phyloP scores from a whole-genome alignment of 2,329 filamentous ascomycete genomes.

The Plenodomus lindquistii region DNA sequence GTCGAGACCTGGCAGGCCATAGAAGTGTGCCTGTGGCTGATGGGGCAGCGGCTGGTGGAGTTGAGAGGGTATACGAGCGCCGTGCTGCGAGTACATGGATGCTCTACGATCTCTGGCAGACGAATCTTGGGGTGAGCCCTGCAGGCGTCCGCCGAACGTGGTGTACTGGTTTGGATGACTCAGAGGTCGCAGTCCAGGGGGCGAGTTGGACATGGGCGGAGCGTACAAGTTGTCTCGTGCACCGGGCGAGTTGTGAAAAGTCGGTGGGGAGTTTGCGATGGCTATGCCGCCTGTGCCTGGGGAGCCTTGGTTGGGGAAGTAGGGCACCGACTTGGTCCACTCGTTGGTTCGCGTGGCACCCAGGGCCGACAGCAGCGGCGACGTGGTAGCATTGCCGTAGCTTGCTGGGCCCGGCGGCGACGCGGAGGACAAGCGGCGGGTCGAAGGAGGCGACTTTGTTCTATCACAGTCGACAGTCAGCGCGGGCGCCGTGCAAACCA shows the following conservation, averaged over 20 bases:
- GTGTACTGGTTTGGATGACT: constrained; percentile 53
- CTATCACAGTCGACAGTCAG: constrained; percentile 22
- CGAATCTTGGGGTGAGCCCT: constrained; percentile 37
- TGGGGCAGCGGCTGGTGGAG: constrained; percentile 71
- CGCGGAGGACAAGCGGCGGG: constrained; percentile 40
- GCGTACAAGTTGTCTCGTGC: constrained; percentile 35
- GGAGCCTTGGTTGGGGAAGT: constrained; percentile 48
- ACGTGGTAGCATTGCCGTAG: constrained; percentile 46
- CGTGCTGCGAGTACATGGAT: constrained; percentile 58
- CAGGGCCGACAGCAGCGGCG: constrained; percentile 45
- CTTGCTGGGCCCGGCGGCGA: constrained; percentile 31
- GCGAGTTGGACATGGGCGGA: constrained; percentile 46
- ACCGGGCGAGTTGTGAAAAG: constrained; percentile 40
- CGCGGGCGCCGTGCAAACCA: not conserved
- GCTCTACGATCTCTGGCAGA: constrained; percentile 49
- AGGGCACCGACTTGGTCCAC: constrained; percentile 52
- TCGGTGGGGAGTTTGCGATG: constrained; percentile 52
- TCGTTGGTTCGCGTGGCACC: constrained; percentile 46
- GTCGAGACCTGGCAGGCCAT: constrained; percentile 74
- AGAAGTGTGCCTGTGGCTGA: constrained; percentile 76
- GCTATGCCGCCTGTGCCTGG: constrained; percentile 47
- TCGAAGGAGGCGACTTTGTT: constrained; percentile 43
- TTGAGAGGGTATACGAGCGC: constrained; percentile 47
- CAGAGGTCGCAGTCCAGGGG: constrained; percentile 44
- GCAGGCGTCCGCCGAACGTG: constrained; percentile 46